A percentile compares a stretch with the other conserved stretches of the same genome.
These are phyloP conservation scores for Calonectria henricotiae DNA, from an alignment of 2,329 filamentous ascomycete genomes.

Conservation along the genomic window DNA sequence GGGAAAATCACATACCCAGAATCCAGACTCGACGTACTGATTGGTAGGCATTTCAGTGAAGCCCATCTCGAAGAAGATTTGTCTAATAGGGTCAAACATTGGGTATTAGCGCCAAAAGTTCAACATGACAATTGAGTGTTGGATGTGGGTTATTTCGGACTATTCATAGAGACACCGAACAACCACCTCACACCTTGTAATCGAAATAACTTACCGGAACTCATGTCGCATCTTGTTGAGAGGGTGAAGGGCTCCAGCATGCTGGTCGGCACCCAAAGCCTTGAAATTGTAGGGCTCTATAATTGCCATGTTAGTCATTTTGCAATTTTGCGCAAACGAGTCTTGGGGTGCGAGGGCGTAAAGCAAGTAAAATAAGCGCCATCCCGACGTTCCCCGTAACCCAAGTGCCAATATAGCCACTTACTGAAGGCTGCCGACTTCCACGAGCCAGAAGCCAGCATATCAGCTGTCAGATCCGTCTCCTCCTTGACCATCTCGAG, in stretches of 20 bases:
- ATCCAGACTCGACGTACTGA: constrained; percentile 94
- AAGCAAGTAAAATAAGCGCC: too few relatives aligned
- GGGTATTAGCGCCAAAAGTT: not conserved
- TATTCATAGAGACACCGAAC: not conserved
- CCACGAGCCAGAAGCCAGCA: constrained; percentile 91
- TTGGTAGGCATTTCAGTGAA: constrained; percentile 99
- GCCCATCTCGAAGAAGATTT: constrained; percentile 99
- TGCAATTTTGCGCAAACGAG: not conserved
- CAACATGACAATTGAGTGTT: not conserved
- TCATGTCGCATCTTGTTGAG: constrained; percentile 96
- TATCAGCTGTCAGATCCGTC: constrained; percentile 94
- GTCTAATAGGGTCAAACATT: constrained; percentile 55
- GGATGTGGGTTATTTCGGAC: not conserved
- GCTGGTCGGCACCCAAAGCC: constrained; percentile 74
- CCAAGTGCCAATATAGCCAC: constrained; percentile 75
- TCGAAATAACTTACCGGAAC: constrained; percentile 72
- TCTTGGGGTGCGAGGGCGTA: not conserved
- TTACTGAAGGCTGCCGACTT: constrained; percentile 87
- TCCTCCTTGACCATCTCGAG: constrained; percentile 92
- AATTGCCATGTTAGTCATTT: constrained; percentile 6
- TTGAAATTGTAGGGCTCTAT: constrained; percentile 83
- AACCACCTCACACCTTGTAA: not conserved
- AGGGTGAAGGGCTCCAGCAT: constrained; percentile 75
- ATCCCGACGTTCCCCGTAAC: not conserved
- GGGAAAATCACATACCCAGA: constrained; percentile 72